These are phyloP conservation scores for Fraxinus pennsylvanica DNA, from an alignment of 257 asterid genomes.

Conservation along the genomic window DNA sequence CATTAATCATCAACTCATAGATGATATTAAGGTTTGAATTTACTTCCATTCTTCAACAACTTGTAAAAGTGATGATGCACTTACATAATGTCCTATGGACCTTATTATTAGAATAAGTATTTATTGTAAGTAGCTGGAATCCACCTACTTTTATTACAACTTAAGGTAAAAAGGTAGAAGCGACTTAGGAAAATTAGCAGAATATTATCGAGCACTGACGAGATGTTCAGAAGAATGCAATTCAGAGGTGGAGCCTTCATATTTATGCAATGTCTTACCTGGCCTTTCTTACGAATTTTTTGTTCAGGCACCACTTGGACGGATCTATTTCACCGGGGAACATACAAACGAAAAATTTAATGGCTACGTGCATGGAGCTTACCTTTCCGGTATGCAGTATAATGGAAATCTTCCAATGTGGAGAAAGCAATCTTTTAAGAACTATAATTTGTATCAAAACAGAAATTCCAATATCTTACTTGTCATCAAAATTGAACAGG, in stretches of 20 bases:
- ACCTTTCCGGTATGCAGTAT: slow-evolving; percentile 67
- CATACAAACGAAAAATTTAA: slow-evolving; percentile 85
- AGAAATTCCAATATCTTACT: not conserved
- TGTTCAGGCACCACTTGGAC: slow-evolving; percentile 83
- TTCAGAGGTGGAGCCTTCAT: not conserved
- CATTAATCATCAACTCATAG: slow-evolving; percentile 55
- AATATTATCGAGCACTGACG: not conserved
- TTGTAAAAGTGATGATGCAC: not conserved
- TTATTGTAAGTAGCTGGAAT: not conserved
- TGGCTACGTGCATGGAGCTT: slow-evolving; percentile 93
- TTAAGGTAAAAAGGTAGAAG: not conserved
- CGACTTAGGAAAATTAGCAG: not conserved
- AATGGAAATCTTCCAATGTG: not conserved
- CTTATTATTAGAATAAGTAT: not conserved
- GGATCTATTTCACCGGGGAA: slow-evolving; percentile 85
- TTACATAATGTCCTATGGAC: not conserved
- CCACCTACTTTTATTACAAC: not conserved
- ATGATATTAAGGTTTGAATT: slow-evolving; percentile 63
- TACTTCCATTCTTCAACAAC: not conserved
- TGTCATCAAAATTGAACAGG: slow-evolving; percentile 45
- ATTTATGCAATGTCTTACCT: slow-evolving; percentile 4
- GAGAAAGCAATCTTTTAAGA: not conserved
- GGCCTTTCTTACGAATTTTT: not conserved
- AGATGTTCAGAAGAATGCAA: not conserved
- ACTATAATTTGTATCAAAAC: not conserved